Base-by-base conservation (phyloP, 371 early-diverging fungal species). In the Rhizopus arrhizus region DNA sequence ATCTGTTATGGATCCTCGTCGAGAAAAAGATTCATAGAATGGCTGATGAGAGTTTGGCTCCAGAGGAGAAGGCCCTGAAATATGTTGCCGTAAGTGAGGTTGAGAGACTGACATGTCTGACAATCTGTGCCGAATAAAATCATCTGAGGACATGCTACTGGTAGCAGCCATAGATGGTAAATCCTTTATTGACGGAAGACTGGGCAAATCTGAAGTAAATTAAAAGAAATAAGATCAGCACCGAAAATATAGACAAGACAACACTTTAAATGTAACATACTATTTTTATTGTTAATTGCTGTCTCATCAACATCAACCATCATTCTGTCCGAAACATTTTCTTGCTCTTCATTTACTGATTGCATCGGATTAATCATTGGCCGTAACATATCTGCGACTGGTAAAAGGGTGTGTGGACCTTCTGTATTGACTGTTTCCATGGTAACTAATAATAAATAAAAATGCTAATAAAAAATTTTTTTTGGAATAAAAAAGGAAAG, bases 71-170 rank as follows among this genome's bases (percentile, higher is more conserved):
- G 40, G 40, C 40, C 40, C 40, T 38, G 40, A 38, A 38, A 38
- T 29, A 29, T 31, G 48, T 48, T 48, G 48, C 29, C 48, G 48
- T 28, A 42, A 13, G 29, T 42, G 57, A 41, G 58, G 53, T 41
- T 51, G 53, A 36, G 64, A 67, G 9, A 78, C 70, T 31, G 71
- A 71, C 77, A 80, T 74, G 56, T 73, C 77, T 7, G 80, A 80
- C 69, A 80, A 64, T 10, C 80, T 58, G 46, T 77, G 77, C 52
- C 77, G 73, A 46, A 80, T 62, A 35, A 68, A 71, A 41, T 80
- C 80, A 56, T 80, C 80, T 10, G 73, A 55, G 38, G 74, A 64
- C 12, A 38, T 46, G n/a, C 15, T 15, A 15, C n/a, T 28, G 29
- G 52, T 9, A 7, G 12, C 34, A n/a, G 52, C 52, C 2, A 51